These are phyloP conservation scores for Metrosideros polymorpha DNA, from an alignment of 441 rosid genomes.

Conservation along the genomic window DNA sequence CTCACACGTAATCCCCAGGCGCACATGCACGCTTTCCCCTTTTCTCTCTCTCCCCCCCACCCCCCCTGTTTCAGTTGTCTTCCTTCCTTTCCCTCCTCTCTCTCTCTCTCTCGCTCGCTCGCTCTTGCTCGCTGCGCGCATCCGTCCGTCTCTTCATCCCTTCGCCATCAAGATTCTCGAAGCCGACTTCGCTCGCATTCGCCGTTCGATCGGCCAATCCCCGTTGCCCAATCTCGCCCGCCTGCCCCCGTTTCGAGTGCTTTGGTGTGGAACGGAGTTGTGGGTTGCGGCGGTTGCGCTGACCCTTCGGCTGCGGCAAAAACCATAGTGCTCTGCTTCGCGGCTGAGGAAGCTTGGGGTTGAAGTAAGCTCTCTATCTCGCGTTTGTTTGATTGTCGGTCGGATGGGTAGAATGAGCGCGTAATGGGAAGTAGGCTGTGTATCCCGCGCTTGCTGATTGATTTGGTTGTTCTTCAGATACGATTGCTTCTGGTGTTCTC, in stretches of 20 bases:
- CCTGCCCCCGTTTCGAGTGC: neutral
- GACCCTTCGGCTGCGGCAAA: neutral
- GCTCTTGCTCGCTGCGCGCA: neutral
- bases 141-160: conserved; percentile 2
- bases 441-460: neutral
- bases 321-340: neutral
- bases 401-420: neutral
- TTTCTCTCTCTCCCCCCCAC: too few relatives aligned
- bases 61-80: too few relatives aligned
- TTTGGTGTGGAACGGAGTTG: neutral
- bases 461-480: neutral
- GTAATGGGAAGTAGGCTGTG: neutral
- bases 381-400: neutral
- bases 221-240: neutral
- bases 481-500: neutral
- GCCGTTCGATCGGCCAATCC: neutral
- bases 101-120: neutral
- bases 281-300: neutral
- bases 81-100: neutral
- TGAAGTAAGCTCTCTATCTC: neutral
- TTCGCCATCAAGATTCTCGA: neutral
- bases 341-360: neutral
- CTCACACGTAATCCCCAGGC: neutral
- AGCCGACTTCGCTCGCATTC: neutral
- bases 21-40: conserved; percentile 15